Evolutionary conservation across 768 basidiomycete genomes (phyloP), one percentile per base, ranked within the genome.

Genomic region (Baorangia bicolor): DNA sequence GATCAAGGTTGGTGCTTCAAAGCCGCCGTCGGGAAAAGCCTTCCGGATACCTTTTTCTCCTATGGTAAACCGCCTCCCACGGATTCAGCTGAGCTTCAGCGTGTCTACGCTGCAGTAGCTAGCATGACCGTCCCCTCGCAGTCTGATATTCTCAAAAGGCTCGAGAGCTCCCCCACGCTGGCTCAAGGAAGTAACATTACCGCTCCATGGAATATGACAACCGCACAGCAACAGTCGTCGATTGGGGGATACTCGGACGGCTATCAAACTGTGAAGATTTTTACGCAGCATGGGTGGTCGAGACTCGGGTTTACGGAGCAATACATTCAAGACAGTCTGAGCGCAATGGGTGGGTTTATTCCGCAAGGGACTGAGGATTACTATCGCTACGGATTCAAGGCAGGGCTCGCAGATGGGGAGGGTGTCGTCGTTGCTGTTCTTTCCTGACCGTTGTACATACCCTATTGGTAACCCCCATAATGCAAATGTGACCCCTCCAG

Each of bases 1-100:
- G 85, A 87, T 55, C 74, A 75, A 13, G 85, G 80, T 9, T 90
- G 87, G 88, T 90, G 87, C 63, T 88, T 90, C 75, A 80, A 75
- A 49, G 68, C 76, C 4, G 83, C 82, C 0, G 80, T 87, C 28
- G 83, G 81, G 10, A 79, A 74, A 13, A 76, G 70, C 37, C 77
- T 90, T 5, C 86, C 87, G 0, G 58, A 72, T 5, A 78, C 75
- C 11, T 89, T 90, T 69, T 85, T 77, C 64, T 75, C 80, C 0
- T 86, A 81, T 66, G 73, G 73, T 34, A 60, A 64, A 52, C 56
- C 67, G 18, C 61, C 65, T 2, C 52, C 64, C 7, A 53, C 60
- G 7, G 65, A 67, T 49, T 46, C 64, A 4, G 49, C 55, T 3
- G 59, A 60, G 28, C 57, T 70, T 13, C 69, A 69, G 12, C 60